Conservation (phyloP, 768 basidiomycete genomes). For the Infundibulicybe gibba region DNA sequence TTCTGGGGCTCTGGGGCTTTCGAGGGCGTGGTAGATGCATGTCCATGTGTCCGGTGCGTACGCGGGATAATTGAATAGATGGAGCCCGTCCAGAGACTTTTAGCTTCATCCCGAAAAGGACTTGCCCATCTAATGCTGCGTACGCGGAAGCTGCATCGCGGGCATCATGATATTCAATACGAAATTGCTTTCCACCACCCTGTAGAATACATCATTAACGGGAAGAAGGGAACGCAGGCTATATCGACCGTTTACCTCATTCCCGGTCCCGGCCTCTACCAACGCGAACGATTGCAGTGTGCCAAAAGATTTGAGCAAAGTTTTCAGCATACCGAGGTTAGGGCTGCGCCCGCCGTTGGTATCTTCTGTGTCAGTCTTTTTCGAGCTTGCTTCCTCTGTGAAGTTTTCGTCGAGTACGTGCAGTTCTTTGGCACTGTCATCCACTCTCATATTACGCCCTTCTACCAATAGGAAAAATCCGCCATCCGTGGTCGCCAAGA, state of each 20-base stretch:
- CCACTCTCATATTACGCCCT: slow-evolving; percentile 13
- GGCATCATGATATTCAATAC: slow-evolving; percentile 67
- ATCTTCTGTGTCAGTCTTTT: slow-evolving; percentile 1
- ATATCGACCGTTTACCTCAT: slow-evolving; percentile 16
- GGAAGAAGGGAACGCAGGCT: background rate
- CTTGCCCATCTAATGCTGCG: slow-evolving; percentile 42
- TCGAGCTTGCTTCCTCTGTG: slow-evolving; percentile 3
- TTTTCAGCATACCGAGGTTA: slow-evolving; percentile 23
- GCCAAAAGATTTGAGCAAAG: slow-evolving; percentile 31
- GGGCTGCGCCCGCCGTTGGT: slow-evolving; percentile 1
- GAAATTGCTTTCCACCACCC: slow-evolving; percentile 34
- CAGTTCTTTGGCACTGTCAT: slow-evolving; percentile 6
- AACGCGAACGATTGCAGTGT: slow-evolving; percentile 23
- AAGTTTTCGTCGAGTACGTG: slow-evolving; percentile 5
- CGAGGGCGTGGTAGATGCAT: background rate
- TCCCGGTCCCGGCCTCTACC: slow-evolving; percentile 13
- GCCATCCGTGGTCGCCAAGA: slow-evolving; percentile 50
- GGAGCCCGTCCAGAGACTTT: slow-evolving; percentile 30
- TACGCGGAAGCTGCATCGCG: slow-evolving; percentile 53
- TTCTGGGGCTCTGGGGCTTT: background rate
- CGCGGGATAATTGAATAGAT: slow-evolving; percentile 2
- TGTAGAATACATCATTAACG: slow-evolving; percentile 5
- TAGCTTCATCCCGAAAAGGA: slow-evolving; percentile 51
- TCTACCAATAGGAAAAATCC: slow-evolving; percentile 46
- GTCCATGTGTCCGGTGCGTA: slow-evolving; percentile 1